Conservation (phyloP, 257 asterid species). For the Leptodermis oblonga region DNA sequence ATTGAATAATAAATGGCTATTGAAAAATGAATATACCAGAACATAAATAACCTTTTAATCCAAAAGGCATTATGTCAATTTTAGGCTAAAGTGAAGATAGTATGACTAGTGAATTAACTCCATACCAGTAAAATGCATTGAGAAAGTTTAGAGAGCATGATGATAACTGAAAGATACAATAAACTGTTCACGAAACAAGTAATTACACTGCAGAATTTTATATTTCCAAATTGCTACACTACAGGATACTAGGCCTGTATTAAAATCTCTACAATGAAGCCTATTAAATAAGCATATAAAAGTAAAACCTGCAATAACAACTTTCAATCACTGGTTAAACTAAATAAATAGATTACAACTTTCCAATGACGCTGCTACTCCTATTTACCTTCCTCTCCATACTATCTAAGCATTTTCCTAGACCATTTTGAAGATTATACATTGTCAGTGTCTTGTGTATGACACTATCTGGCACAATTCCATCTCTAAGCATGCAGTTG, state of each 20-base stretch:
- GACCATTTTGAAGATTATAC: slow-evolving; percentile 16
- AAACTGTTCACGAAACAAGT: neutral
- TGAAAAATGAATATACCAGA: neutral
- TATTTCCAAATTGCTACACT: neutral
- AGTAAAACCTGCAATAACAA: neutral
- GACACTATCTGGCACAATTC: slow-evolving; percentile 29
- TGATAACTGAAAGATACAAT: neutral
- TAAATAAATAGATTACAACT: slow-evolving; percentile 1
- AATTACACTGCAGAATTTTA: neutral
- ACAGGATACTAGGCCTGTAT: neutral
- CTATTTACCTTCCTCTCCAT: slow-evolving; percentile 11
- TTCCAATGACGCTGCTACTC: neutral
- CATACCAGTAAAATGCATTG: neutral
- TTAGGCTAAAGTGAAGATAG: neutral
- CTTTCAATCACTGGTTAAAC: neutral
- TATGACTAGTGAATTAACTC: neutral
- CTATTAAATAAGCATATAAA: neutral
- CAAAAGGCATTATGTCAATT: neutral
- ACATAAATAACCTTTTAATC: no score
- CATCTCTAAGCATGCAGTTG: slow-evolving; percentile 30
- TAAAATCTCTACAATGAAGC: neutral
- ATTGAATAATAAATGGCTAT: neutral
- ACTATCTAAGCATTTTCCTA: neutral
- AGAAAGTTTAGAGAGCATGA: neutral
- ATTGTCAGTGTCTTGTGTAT: slow-evolving; percentile 21